Percentiles rank a stretch among this genome's conserved stretches.
These are phyloP conservation scores for Picea abies DNA, from an alignment of 83 land plant genomes.

Conservation along the genomic window DNA sequence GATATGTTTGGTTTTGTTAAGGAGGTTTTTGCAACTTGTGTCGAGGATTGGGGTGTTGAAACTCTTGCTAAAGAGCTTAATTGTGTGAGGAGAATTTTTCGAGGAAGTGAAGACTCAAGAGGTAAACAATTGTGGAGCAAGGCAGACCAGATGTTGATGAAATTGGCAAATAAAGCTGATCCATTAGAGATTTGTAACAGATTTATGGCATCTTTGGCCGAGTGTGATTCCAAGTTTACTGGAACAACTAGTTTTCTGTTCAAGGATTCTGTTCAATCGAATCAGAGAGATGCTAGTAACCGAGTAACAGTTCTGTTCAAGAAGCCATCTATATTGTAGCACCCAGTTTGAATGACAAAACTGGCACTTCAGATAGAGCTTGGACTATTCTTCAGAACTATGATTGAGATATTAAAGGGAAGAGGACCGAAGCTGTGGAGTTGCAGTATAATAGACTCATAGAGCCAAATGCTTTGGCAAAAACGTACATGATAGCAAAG, in stretches of 20 bases:
- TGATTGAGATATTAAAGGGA: constrained; percentile 41
- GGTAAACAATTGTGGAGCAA: constrained; percentile 67
- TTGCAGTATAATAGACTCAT: constrained; percentile 48
- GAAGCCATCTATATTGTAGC: constrained; percentile 26
- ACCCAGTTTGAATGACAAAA: constrained; percentile 31
- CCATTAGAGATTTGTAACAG: constrained; percentile 47
- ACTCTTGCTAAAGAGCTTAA: constrained; percentile 81
- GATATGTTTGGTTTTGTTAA: constrained; percentile 99
- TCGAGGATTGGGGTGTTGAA: constrained; percentile 77
- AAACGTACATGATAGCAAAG: no score
- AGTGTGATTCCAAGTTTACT: constrained; percentile 31
- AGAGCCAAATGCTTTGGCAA: no score
- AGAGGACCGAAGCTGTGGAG: constrained; percentile 41
- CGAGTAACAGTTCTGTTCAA: constrained; percentile 27
- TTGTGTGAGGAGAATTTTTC: constrained; percentile 84
- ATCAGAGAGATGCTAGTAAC: constrained; percentile 26
- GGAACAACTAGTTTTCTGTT: constrained; percentile 4
- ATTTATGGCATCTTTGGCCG: constrained; percentile 65
- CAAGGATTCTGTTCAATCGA: constrained; percentile 23
- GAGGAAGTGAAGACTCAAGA: constrained; percentile 69
- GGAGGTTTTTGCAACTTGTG: constrained; percentile 84
- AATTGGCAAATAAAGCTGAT: constrained; percentile 47
- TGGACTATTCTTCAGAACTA: constrained; percentile 22
- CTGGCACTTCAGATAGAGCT: constrained; percentile 27
- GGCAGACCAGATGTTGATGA: constrained; percentile 57